Evolutionary conservation across 2,329 filamentous ascomycete genomes (phyloP), one percentile per base, ranked within the genome.

Genomic region (Grosmannia penicillata): DNA sequence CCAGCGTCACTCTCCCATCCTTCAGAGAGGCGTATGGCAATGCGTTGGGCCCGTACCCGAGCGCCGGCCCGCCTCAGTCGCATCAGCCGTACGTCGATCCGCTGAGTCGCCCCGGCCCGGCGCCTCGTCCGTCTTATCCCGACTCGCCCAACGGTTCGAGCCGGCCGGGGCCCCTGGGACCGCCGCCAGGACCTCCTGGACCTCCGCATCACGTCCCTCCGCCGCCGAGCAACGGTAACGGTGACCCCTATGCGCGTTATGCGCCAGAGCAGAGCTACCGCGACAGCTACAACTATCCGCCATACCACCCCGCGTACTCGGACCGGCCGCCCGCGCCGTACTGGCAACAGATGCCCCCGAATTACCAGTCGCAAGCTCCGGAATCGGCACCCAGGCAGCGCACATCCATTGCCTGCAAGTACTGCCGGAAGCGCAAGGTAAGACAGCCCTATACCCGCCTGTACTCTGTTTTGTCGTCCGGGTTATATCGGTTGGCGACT

Each of bases 341-440:
- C 35, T 44, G 43, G 46, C 9, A 37, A 1, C 45, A 38, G 34
- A 44, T 47, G 45, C 27, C 54, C 46, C 45, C 43, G 4, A 53
- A 47, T 24, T 54, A 56, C 15, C 58, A 55, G 28, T 56, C 49
- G 17, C 53, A 51, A 22, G 53, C 59, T 26, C 53, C 58, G 10
- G 68, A 70, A 48, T 64, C 68, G 17, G 70, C 71, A 4, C 71
- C 71, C 2, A 58, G 70, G 18, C 70, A 75, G 51, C 59, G 71
- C 23, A 75, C 70, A 2, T 73, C 70, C 1, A 75, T 75, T 46
- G 70, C 70, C 4, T 75, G 71, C 50, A 62, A 66, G 38, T 75
- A 75, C 45, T 75, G 71, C 50, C 57, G 70, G n/a, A 72, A 73
- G 52, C 60, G 71, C 51, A 75, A 75, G 65, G 71, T 75, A 27